These are phyloP conservation scores for Globisporangium orthogonon DNA, from an alignment of 352 stramenopile genomes.

Conservation along the genomic window DNA sequence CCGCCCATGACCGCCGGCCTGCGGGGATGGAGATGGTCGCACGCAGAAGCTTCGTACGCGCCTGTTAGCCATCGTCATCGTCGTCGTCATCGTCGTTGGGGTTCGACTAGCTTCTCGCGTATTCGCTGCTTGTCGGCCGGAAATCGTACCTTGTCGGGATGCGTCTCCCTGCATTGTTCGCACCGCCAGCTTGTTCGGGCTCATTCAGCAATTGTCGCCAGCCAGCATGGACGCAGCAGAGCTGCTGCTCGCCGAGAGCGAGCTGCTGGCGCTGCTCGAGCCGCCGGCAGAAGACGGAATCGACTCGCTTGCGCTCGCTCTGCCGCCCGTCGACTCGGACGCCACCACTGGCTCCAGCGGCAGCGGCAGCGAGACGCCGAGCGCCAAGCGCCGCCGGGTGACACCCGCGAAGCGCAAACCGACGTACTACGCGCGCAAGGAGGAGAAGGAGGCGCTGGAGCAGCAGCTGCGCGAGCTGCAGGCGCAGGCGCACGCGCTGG, in stretches of 20 bases:
- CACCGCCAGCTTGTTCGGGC: too few relatives aligned
- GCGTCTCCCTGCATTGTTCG: not conserved
- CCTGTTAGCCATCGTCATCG: too few relatives aligned
- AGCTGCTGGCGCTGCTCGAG: not conserved
- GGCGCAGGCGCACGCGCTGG: conserved; percentile 18
- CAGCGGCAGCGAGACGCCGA: not conserved
- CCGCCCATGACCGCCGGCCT: too few relatives aligned
- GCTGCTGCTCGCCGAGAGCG: conserved; percentile 1
- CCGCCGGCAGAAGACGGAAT: not conserved
- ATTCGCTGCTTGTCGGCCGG: too few relatives aligned
- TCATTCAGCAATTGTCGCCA: not conserved
- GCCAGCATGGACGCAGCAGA: not conserved
- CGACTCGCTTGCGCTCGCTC: not conserved
- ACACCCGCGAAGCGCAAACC: not conserved
- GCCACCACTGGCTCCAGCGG: not conserved
- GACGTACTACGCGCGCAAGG: conserved; percentile 7
- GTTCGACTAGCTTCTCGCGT: too few relatives aligned
- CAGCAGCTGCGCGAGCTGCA: conserved; percentile 23
- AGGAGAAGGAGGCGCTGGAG: conserved; percentile 39
- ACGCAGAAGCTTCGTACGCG: too few relatives aligned
- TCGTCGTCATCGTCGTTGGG: too few relatives aligned
- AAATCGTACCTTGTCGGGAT: not conserved
- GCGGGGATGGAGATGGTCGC: too few relatives aligned
- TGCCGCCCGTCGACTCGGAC: not conserved
- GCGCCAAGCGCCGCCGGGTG: not conserved